These are phyloP conservation scores for Exophiala bonariae DNA, from an alignment of 2,329 filamentous ascomycete genomes.

Conservation along the genomic window DNA sequence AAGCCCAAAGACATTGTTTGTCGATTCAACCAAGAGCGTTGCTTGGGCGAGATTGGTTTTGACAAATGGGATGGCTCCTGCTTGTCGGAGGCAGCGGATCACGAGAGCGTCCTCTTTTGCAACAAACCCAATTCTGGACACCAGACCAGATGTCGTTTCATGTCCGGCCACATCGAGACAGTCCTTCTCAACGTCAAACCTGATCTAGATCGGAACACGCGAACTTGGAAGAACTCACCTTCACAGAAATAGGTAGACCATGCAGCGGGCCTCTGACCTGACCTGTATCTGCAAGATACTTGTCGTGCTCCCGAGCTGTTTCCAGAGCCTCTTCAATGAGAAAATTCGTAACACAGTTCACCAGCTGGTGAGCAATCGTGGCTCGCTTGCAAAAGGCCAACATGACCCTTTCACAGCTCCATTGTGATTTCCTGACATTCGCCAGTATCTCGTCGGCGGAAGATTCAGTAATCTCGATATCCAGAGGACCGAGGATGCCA, in stretches of 20 bases:
- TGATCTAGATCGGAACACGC: conserved; percentile 28
- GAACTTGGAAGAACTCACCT: conserved; percentile 45
- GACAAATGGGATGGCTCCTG: conserved; percentile 43
- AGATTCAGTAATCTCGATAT: background rate
- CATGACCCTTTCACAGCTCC: conserved; percentile 57
- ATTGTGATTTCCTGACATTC: conserved; percentile 42
- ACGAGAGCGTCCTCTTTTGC: conserved; percentile 26
- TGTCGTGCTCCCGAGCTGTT: conserved; percentile 27
- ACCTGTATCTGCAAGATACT: conserved; percentile 31
- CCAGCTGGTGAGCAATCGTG: conserved; percentile 58
- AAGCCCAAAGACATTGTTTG: conserved; percentile 42
- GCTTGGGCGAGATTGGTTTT: conserved; percentile 58
- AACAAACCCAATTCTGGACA: conserved; percentile 27
- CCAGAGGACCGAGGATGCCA: background rate
- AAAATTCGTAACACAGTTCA: conserved; percentile 30
- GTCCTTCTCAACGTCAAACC: conserved; percentile 19
- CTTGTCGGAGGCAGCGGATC: conserved; percentile 37
- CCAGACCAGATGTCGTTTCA: conserved; percentile 36
- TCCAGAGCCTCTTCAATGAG: conserved; percentile 27
- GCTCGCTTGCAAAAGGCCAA: conserved; percentile 58
- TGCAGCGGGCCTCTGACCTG: conserved; percentile 29
- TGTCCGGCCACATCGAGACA: conserved; percentile 29
- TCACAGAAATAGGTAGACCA: conserved; percentile 30
- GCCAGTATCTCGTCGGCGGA: background rate
- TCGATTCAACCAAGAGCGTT: conserved; percentile 43